phyloP scores from a whole-genome alignment of 2,329 filamentous ascomycete species.

The Epichloe glyceriae region DNA sequence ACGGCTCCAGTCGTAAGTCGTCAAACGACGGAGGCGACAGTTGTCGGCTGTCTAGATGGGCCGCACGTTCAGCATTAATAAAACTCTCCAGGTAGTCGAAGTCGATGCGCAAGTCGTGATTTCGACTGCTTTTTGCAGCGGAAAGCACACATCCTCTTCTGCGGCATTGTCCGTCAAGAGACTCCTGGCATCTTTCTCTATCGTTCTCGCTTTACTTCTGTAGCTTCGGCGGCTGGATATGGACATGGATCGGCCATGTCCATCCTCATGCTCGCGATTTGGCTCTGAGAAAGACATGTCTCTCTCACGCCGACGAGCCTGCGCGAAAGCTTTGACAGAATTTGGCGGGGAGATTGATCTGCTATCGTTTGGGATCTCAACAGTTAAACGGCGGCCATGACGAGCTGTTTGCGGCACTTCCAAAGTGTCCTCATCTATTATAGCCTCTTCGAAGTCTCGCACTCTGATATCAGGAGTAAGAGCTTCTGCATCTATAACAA shows the following conservation, averaged over 20 bases:
- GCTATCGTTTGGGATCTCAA: slow-evolving; percentile 42
- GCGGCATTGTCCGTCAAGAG: slow-evolving; percentile 55
- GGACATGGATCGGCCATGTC: slow-evolving; percentile 59
- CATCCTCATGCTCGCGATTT: slow-evolving; percentile 26
- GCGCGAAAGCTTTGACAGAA: slow-evolving; percentile 93
- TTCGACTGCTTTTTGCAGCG: slow-evolving; percentile 49
- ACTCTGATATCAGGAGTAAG: slow-evolving; percentile 30
- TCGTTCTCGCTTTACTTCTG: slow-evolving; percentile 43
- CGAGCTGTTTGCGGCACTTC: slow-evolving; percentile 30
- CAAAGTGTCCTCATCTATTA: slow-evolving; percentile 60
- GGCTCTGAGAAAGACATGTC: slow-evolving; percentile 45
- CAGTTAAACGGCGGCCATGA: slow-evolving; percentile 40
- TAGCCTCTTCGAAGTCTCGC: slow-evolving; percentile 77
- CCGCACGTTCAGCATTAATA: slow-evolving; percentile 48
- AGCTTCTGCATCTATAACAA: slow-evolving; percentile 24
- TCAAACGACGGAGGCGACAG: slow-evolving; percentile 23
- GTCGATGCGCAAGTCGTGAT: slow-evolving; percentile 73
- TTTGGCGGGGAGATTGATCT: slow-evolving; percentile 81
- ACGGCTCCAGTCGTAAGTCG: slow-evolving; percentile 19
- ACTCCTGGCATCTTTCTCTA: slow-evolving; percentile 49
- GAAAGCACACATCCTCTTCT: slow-evolving; percentile 84
- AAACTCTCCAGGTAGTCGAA: slow-evolving; percentile 93
- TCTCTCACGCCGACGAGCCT: slow-evolving; percentile 73
- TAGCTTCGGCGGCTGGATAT: slow-evolving; percentile 49
- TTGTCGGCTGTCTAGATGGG: slow-evolving; percentile 36